A percentile compares a stretch with the other conserved stretches of the same genome.
Evolutionary conservation across 148 eudicot genomes (phyloP).

Genomic region (Rhododendron vialii): DNA sequence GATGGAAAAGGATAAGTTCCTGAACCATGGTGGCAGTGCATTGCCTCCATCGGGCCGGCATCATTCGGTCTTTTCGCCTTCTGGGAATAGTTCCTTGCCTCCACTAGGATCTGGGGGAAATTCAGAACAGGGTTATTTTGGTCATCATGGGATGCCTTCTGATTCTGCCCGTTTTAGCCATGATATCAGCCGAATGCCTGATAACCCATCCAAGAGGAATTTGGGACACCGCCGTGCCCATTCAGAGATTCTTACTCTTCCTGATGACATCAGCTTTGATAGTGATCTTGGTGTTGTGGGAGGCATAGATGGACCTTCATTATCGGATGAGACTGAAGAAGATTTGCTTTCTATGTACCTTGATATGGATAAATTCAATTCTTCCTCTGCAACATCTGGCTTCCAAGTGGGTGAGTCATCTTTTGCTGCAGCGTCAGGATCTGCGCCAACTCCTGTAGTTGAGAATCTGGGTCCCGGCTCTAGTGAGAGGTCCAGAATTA

Average conservation of each 20-base stretch:
- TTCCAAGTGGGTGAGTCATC: conserved; percentile 65
- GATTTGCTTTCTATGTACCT: conserved; percentile 89
- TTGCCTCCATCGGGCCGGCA: conserved; percentile 69
- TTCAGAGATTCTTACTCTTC: conserved; percentile 88
- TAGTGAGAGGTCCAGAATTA: conserved; percentile 59
- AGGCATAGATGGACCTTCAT: conserved; percentile 72
- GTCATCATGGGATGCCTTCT: conserved; percentile 24
- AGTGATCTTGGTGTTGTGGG: conserved; percentile 92
- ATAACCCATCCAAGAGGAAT: conserved; percentile 64
- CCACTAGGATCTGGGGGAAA: conserved; percentile 28
- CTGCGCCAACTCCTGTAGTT: conserved; percentile 9
- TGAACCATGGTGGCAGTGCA: conserved; percentile 35
- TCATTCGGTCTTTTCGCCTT: conserved; percentile 34
- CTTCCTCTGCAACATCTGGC: conserved; percentile 56
- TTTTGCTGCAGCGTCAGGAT: conserved; percentile 16
- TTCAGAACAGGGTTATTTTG: conserved; percentile 28
- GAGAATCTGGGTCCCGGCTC: conserved; percentile 17
- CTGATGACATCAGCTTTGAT: conserved; percentile 92
- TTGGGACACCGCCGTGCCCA: conserved; percentile 89
- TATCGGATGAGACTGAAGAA: conserved; percentile 92
- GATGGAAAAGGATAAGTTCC: conserved; percentile 79
- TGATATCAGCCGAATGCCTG: conserved; percentile 91
- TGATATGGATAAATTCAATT: conserved; percentile 89
- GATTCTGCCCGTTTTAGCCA: conserved; percentile 50
- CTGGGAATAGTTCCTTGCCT: conserved; percentile 31